A percentile compares a stretch with the other conserved stretches of the same genome.
Evolutionary conservation across 371 early-diverging fungal species (phyloP).

Genomic region (Coemansia sp.): DNA sequence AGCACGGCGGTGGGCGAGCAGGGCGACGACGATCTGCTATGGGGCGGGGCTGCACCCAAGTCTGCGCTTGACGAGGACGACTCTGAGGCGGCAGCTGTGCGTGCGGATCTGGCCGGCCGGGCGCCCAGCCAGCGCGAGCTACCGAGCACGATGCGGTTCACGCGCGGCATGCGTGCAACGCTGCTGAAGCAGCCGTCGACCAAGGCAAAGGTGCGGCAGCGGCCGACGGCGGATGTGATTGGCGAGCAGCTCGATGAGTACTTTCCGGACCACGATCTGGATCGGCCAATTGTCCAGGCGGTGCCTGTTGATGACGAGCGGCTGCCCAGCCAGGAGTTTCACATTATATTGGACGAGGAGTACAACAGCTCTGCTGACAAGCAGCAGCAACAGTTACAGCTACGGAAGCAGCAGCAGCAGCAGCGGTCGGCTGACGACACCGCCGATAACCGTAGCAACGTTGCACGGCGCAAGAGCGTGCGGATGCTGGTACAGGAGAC

Average conservation of each 20-base stretch:
- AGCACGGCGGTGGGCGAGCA: neutral
- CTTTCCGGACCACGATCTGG: conserved; percentile 77
- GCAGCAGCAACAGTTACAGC: conserved; percentile 7
- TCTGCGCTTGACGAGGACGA: neutral
- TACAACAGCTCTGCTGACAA: conserved; percentile 16
- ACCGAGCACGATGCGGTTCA: conserved; percentile 34
- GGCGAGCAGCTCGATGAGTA: conserved; percentile 70
- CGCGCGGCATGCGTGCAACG: conserved; percentile 48
- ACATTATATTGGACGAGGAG: conserved; percentile 39
- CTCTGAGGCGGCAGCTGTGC: conserved; percentile 11
- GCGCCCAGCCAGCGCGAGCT: conserved; percentile 1
- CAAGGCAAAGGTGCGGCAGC: conserved; percentile 47
- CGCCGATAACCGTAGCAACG: neutral
- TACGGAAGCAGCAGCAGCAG: neutral
- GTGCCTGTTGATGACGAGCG: conserved; percentile 41
- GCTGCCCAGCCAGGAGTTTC: conserved; percentile 31
- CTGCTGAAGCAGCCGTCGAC: conserved; percentile 47
- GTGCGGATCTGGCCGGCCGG: conserved; percentile 14
- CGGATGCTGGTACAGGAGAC: conserved; percentile 53
- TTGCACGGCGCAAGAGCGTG: conserved; percentile 52
- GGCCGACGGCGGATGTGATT: conserved; percentile 75
- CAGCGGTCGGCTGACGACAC: neutral
- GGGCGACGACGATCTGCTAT: conserved; percentile 3
- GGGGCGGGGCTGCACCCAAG: conserved; percentile 16
- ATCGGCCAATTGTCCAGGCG: conserved; percentile 65